These are phyloP conservation scores for Ophiognomonia clavigignenti-juglandacearum DNA, from an alignment of 2,329 filamentous ascomycete genomes.

Conservation along the genomic window DNA sequence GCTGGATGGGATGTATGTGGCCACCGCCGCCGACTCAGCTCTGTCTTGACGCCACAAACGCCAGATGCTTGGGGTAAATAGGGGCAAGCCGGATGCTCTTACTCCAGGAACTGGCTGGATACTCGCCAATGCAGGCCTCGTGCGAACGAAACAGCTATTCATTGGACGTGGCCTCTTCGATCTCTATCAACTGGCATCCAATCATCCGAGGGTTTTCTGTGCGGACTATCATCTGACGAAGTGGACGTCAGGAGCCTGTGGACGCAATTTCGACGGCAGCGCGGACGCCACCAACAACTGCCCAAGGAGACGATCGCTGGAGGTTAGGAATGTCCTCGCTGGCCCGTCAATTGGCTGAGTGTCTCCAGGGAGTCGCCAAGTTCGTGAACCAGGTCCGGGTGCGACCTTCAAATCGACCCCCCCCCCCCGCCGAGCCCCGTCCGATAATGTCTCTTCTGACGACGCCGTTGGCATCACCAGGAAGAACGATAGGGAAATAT, in stretches of 20 bases:
- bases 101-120: neutral
- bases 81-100: neutral
- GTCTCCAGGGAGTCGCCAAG: neutral
- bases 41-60: conserved; percentile 2
- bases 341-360: neutral
- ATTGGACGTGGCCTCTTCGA: neutral
- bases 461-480: neutral
- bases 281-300: too few species aligned
- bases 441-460: neutral
- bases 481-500: neutral
- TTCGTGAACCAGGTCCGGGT: neutral
- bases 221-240: neutral
- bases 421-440: neutral
- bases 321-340: neutral
- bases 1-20: neutral
- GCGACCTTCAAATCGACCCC: neutral
- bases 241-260: too few species aligned
- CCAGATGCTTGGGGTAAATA: neutral
- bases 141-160: neutral
- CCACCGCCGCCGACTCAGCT: neutral
- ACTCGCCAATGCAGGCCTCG: neutral
- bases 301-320: neutral
- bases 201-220: neutral
- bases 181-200: neutral
- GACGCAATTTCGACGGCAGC: too few species aligned